phyloP scores from a whole-genome alignment of 805 yeast genomes.

The Saccharomycopsis sp. region DNA sequence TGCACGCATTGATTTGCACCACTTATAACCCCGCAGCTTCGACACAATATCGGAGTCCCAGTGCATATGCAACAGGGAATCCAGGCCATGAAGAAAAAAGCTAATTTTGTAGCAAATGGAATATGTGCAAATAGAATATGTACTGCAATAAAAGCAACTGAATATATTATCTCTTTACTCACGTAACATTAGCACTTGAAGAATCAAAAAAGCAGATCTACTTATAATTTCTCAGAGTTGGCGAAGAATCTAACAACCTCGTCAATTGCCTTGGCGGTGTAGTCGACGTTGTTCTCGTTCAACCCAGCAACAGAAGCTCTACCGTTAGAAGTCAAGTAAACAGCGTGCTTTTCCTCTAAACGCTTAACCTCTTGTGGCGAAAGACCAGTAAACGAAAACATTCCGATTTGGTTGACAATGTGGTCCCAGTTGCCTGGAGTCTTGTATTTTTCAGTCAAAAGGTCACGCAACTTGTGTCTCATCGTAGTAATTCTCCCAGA shows the following conservation, averaged over 20 bases:
- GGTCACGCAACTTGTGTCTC: constrained; percentile 56
- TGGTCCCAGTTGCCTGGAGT: constrained; percentile 77
- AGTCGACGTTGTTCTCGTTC: constrained; percentile 70
- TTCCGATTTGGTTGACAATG: constrained; percentile 83
- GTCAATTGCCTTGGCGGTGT: constrained; percentile 57
- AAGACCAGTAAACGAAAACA: constrained; percentile 92
- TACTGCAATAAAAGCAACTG: not conserved
- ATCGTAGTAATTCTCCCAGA: constrained; percentile 70
- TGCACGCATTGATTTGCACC: too few relatives aligned
- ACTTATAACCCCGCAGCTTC: too few relatives aligned
- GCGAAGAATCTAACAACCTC: constrained; percentile 29
- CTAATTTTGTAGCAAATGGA: not conserved
- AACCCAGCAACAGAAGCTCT: constrained; percentile 89
- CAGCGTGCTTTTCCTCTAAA: constrained; percentile 64
- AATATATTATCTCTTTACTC: not conserved
- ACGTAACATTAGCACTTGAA: not conserved
- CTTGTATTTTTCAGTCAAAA: constrained; percentile 44
- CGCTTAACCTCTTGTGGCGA: constrained; percentile 59
- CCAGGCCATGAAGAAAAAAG: not conserved
- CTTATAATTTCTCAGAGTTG: not conserved
- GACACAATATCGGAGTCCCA: too few relatives aligned
- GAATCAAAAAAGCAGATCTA: not conserved
- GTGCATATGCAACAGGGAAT: too few relatives aligned
- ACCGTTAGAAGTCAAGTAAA: constrained; percentile 86
- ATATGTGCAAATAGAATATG: not conserved